Conservation (phyloP, 1,284 basidiomycete genomes). For the Caloboletus firmus region DNA sequence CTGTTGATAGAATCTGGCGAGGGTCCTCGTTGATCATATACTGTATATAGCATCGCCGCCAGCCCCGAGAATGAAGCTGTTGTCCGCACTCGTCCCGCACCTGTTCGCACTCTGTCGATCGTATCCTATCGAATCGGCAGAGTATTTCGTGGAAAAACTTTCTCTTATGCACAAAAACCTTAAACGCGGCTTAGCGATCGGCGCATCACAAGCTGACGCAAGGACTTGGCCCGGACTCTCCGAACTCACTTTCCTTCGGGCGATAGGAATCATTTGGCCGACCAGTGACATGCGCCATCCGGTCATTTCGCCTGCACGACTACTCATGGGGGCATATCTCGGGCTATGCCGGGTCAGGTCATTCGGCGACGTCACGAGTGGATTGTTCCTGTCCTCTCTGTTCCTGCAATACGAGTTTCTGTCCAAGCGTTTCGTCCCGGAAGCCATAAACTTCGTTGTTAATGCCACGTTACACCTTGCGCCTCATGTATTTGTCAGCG, state of each 20-base stretch:
- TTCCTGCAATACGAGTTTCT: slow-evolving; percentile 81
- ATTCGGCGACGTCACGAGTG: slow-evolving; percentile 75
- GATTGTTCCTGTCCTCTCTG: slow-evolving; percentile 87
- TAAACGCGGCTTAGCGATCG: slow-evolving; percentile 78
- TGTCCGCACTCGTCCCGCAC: slow-evolving; percentile 79
- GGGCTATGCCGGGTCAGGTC: slow-evolving; percentile 80
- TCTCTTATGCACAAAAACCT: slow-evolving; percentile 95
- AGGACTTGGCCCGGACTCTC: slow-evolving; percentile 88
- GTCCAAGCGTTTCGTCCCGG: slow-evolving; percentile 88
- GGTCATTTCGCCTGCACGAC: slow-evolving; percentile 81
- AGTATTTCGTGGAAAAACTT: slow-evolving; percentile 82
- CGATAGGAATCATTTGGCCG: slow-evolving; percentile 86
- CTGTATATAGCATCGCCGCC: slow-evolving; percentile 74
- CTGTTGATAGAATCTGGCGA: slow-evolving; percentile 59
- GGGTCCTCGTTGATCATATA: slow-evolving; percentile 90
- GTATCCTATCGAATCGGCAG: slow-evolving; percentile 81
- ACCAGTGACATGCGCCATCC: slow-evolving; percentile 93
- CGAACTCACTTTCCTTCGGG: slow-evolving; percentile 81
- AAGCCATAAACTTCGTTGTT: slow-evolving; percentile 82
- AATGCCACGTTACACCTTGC: slow-evolving; percentile 73
- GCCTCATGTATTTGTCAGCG: slow-evolving; percentile 54
- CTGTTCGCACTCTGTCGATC: slow-evolving; percentile 77
- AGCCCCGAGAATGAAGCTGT: slow-evolving; percentile 55
- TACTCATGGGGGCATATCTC: slow-evolving; percentile 92
- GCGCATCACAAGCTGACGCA: slow-evolving; percentile 60